A percentile compares a stretch with the other conserved stretches of the same genome.
phyloP scores from a whole-genome alignment of 495 filamentous ascomycete genomes.

The Aspergillus olivimuriae region DNA sequence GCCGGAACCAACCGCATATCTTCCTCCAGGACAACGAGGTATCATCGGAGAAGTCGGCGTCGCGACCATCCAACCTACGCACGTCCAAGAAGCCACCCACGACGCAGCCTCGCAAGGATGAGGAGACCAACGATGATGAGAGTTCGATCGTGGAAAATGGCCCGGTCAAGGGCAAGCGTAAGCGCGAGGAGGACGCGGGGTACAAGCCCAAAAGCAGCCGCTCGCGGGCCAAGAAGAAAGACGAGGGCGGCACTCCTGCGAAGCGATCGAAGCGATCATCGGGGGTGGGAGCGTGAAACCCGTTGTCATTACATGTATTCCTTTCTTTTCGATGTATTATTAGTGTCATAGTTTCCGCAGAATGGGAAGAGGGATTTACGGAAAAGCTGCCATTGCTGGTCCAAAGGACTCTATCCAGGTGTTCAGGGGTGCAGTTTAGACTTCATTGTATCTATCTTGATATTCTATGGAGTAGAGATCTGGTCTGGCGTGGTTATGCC shows the following conservation, averaged over 20 bases:
- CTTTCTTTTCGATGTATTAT: neutral
- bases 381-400: too few relatives aligned
- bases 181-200: conserved; percentile 62
- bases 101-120: conserved; percentile 41
- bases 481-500: too few relatives aligned
- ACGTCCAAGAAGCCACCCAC: conserved; percentile 34
- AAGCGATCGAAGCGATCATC: conserved; percentile 33
- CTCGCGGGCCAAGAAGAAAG: conserved; percentile 60
- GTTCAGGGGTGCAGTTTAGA: too few relatives aligned
- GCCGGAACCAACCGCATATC: conserved; percentile 72
- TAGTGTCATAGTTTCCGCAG: too few relatives aligned
- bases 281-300: conserved; percentile 14
- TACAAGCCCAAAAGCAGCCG: conserved; percentile 65
- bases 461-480: too few relatives aligned
- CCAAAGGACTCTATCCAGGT: too few relatives aligned
- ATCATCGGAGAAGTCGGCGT: conserved; percentile 52
- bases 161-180: conserved; percentile 43
- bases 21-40: conserved; percentile 77
- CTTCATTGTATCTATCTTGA: too few relatives aligned
- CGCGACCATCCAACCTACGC: conserved; percentile 34
- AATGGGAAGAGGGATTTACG: too few relatives aligned
- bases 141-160: conserved; percentile 36
- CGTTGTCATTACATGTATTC: neutral
- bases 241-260: conserved; percentile 30
- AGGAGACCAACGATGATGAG: conserved; percentile 48